Evolutionary conservation across 2,329 filamentous ascomycete species (phyloP), one percentile per base, ranked within the genome.

Genomic region (Aspergillus unguis): DNA sequence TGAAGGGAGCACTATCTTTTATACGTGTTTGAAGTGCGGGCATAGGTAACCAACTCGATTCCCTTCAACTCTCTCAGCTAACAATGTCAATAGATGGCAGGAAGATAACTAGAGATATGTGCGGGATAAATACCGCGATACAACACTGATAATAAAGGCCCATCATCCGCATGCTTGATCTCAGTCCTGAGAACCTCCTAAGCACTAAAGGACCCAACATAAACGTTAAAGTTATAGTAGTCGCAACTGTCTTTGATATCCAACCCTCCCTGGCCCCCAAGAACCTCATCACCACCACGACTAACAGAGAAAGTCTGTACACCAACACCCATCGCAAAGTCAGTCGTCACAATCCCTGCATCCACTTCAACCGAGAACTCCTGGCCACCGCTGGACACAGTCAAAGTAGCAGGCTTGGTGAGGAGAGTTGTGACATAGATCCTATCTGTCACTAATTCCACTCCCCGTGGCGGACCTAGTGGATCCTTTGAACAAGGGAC

Each of bases 211-310:
- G 47, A 46, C 8, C 67, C 67, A 10, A 68, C 63, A 54, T 67
- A 70, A 8, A 67, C 66, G 57, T 70, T 70, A 50, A 62, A 69
- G 29, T 70, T 70, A 47, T 70, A 70, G 36, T 55, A 55, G 26
- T 59, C 52, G 42, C 66, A 69, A 1, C 46, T 58, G 37, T 65
- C 54, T 35, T 57, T 50, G 29, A 70, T 60, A 5, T 56, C 54
- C 50, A 65, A 33, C 0, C 61, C 56, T 3, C 65, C 65, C 44
- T 53, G 25, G 7, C 56, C 58, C 4, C 25, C 40, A 7, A 60
- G 10, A 32, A 60, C 37, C 17, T 26, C 26, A 32, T 57, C 42
- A 6, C 61, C 61, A 43, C 58, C 52, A 6, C 67, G 59, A 6
- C 44, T 58, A 4, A 70, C 53, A 23, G 58, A 56, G 46, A 70